Evolutionary conservation across 495 filamentous ascomycete species (phyloP).

Genomic region (Penicillium riverlandense): DNA sequence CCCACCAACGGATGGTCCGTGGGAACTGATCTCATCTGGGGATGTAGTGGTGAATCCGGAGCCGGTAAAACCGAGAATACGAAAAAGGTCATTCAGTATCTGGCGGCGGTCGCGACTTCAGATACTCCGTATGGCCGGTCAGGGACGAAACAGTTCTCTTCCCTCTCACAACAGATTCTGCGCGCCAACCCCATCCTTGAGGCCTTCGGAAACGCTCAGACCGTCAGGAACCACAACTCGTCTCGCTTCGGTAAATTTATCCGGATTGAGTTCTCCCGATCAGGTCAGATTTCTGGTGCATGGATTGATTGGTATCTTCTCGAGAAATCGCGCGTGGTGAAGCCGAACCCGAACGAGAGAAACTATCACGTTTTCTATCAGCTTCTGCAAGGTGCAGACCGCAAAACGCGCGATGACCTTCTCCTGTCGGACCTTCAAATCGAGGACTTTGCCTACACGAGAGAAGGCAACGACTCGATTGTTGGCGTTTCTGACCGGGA

Average conservation of each 20-base stretch:
- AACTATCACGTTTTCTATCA: slow-evolving; percentile 99
- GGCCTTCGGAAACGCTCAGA: slow-evolving; percentile 97
- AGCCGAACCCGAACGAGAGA: slow-evolving; percentile 74
- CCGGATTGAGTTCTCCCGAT: slow-evolving; percentile 86
- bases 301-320: slow-evolving; percentile 98
- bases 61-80: slow-evolving; percentile 99
- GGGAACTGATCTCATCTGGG: too few species aligned
- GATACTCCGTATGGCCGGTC: slow-evolving; percentile 64
- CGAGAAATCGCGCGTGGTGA: slow-evolving; percentile 93
- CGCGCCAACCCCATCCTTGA: slow-evolving; percentile 97
- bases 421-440: slow-evolving; percentile 64
- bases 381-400: slow-evolving; percentile 75
- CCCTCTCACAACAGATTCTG: slow-evolving; percentile 94
- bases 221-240: slow-evolving; percentile 96
- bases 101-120: slow-evolving; percentile 86
- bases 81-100: slow-evolving; percentile 98
- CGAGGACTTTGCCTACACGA: slow-evolving; percentile 86
- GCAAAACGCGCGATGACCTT: slow-evolving; percentile 63
- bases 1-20: neutral
- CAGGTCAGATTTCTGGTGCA: slow-evolving; percentile 88
- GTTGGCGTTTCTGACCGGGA: slow-evolving; percentile 83
- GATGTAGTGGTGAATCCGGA: slow-evolving; percentile 76
- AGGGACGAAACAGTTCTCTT: slow-evolving; percentile 60
- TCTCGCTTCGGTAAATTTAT: slow-evolving; percentile 99
- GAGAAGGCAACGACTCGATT: slow-evolving; percentile 84